phyloP scores from a whole-genome alignment of 306 rosid species.

The Quercus berberidifolia region DNA sequence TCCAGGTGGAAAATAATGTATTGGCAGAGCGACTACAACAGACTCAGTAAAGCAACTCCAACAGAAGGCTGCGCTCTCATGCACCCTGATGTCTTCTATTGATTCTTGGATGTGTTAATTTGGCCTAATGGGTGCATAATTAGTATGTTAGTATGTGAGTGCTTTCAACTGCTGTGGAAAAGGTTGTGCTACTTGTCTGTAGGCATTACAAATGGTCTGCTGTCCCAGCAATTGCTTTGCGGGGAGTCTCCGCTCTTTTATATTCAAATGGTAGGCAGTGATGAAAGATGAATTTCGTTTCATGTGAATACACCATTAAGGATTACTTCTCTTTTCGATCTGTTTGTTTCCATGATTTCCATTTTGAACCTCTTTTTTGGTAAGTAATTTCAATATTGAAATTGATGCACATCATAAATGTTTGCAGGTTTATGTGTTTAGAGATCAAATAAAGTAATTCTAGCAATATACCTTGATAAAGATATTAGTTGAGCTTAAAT shows the following conservation, averaged over 20 bases:
- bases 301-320: not conserved
- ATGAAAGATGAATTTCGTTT: not conserved
- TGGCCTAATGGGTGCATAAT: too few species aligned
- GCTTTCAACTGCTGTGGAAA: too few species aligned
- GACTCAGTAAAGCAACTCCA: slow-evolving; percentile 78
- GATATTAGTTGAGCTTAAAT: not conserved
- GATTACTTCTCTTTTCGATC: too few species aligned
- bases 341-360: too few species aligned
- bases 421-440: not conserved
- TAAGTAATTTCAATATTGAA: too few species aligned
- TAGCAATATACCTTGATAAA: slow-evolving; percentile 5
- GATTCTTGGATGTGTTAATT: too few species aligned
- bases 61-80: slow-evolving; percentile 40
- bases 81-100: too few species aligned
- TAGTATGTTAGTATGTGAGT: too few species aligned
- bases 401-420: not conserved
- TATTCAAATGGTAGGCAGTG: too few species aligned
- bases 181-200: not conserved
- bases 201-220: not conserved
- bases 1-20: slow-evolving; percentile 75
- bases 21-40: slow-evolving; percentile 58
- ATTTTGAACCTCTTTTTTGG: too few species aligned
- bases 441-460: not conserved
- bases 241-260: not conserved
- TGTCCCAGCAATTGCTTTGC: not conserved